Percentiles rank a stretch among this genome's conserved stretches.
Conservation (phyloP, 1,139 yeast species). For the Hansenula lynferdii region DNA sequence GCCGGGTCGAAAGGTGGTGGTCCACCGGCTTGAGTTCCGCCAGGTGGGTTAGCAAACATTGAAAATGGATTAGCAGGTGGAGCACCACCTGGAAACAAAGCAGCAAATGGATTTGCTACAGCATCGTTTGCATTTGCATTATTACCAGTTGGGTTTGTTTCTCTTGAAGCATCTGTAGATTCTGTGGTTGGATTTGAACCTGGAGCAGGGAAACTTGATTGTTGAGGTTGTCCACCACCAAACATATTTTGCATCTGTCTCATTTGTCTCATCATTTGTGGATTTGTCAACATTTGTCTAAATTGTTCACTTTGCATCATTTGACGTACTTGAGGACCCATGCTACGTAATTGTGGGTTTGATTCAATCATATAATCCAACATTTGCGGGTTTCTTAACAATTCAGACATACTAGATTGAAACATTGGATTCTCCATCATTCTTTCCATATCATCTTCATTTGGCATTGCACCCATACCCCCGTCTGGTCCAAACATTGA, state of each 20-base stretch:
- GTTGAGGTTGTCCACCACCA: conserved; percentile 29
- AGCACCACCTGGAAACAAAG: conserved; percentile 17
- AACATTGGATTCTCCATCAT: conserved; percentile 81
- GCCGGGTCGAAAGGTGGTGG: conserved; percentile 32
- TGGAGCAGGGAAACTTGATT: conserved; percentile 30
- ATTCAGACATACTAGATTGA: conserved; percentile 75
- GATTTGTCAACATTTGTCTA: conserved; percentile 81
- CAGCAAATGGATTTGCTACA: conserved; percentile 38
- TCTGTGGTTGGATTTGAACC: conserved; percentile 26
- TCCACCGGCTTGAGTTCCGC: no score
- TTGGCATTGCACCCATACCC: conserved; percentile 71
- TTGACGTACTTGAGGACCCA: conserved; percentile 89
- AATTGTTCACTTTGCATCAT: conserved; percentile 81
- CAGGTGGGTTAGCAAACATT: not conserved
- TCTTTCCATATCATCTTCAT: conserved; percentile 64
- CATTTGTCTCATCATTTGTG: conserved; percentile 79
- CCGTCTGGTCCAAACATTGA: conserved; percentile 95
- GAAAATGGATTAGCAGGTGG: conserved; percentile 15
- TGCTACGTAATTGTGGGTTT: conserved; percentile 75
- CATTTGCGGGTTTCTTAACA: conserved; percentile 78
- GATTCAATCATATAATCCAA: conserved; percentile 78
- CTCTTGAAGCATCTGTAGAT: conserved; percentile 13
- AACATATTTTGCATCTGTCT: conserved; percentile 63
- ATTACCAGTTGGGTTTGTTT: conserved; percentile 14
- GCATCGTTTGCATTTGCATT: conserved; percentile 27